Conservation (phyloP, 2,329 filamentous ascomycete genomes). For the Aureobasidium pullulans region DNA sequence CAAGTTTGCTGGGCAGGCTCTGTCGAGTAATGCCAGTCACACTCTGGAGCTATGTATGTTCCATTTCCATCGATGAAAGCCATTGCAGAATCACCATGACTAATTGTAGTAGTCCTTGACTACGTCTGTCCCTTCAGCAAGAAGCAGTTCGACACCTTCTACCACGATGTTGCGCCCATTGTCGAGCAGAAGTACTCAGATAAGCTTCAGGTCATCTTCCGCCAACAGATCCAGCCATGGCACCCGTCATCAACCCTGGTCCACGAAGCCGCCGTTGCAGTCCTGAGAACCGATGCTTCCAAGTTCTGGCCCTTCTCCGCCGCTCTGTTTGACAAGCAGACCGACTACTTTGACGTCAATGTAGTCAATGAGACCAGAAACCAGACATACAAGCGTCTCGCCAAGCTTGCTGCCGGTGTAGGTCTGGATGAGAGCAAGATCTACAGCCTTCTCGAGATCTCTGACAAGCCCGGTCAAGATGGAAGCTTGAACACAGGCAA, state of each 20-base stretch:
- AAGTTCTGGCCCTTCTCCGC: slow-evolving; percentile 76
- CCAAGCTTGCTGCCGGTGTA: slow-evolving; percentile 61
- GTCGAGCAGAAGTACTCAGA: slow-evolving; percentile 54
- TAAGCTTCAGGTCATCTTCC: slow-evolving; percentile 69
- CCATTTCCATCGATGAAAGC: too few relatives aligned
- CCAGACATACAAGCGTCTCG: slow-evolving; percentile 70
- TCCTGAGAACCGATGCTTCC: slow-evolving; percentile 60
- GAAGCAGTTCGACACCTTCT: slow-evolving; percentile 69
- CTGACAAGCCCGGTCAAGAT: slow-evolving; percentile 58
- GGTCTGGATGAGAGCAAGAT: slow-evolving; percentile 66
- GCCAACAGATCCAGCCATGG: slow-evolving; percentile 91
- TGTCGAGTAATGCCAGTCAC: slow-evolving; percentile 45
- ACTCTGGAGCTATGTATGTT: slow-evolving; percentile 47
- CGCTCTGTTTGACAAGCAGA: slow-evolving; percentile 61
- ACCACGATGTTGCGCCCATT: slow-evolving; percentile 55
- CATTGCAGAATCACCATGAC: too few relatives aligned
- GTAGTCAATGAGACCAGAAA: slow-evolving; percentile 82
- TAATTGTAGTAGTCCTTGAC: slow-evolving; percentile 56
- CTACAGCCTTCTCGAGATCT: slow-evolving; percentile 60
- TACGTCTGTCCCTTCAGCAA: slow-evolving; percentile 71
- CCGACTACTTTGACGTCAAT: slow-evolving; percentile 73
- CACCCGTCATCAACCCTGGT: slow-evolving; percentile 66
- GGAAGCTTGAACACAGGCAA: slow-evolving; percentile 73
- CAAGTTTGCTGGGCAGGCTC: slow-evolving; percentile 66
- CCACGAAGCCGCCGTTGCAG: slow-evolving; percentile 78